Conservation (phyloP, 2,329 filamentous ascomycete species). For the Aspergillus sp. region DNA sequence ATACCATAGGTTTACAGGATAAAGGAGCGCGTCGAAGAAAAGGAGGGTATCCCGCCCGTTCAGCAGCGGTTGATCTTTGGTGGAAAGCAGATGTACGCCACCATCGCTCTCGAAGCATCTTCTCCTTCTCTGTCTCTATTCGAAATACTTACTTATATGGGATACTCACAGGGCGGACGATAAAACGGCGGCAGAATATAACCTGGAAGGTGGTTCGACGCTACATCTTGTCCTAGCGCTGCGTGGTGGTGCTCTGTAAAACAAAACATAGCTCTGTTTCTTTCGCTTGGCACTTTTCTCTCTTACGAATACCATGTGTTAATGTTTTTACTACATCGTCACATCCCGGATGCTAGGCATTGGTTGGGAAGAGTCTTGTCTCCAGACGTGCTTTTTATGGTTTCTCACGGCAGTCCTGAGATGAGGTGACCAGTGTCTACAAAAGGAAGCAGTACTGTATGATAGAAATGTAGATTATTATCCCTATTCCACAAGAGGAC, state of each 20-base stretch:
- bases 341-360: too few relatives aligned
- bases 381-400: too few relatives aligned
- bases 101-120: not conserved
- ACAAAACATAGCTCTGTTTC: too few relatives aligned
- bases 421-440: too few relatives aligned
- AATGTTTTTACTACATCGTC: too few relatives aligned
- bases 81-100: constrained; percentile 86
- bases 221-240: constrained; percentile 93
- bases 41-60: constrained; percentile 93
- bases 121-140: not conserved
- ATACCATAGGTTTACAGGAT: constrained; percentile 65
- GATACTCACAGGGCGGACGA: constrained; percentile 67
- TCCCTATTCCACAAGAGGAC: too few relatives aligned
- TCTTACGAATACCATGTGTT: too few relatives aligned
- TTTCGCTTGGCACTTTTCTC: too few relatives aligned
- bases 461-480: too few relatives aligned
- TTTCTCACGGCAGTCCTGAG: too few relatives aligned
- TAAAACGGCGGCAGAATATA: constrained; percentile 84
- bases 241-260: constrained; percentile 55
- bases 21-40: constrained; percentile 98
- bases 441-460: too few relatives aligned
- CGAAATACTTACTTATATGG: not conserved
- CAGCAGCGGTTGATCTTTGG: constrained; percentile 95
- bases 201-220: constrained; percentile 83
- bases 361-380: too few relatives aligned